These are phyloP conservation scores for Trichoderma gamsii DNA, from an alignment of 495 filamentous ascomycete genomes.

Conservation along the genomic window DNA sequence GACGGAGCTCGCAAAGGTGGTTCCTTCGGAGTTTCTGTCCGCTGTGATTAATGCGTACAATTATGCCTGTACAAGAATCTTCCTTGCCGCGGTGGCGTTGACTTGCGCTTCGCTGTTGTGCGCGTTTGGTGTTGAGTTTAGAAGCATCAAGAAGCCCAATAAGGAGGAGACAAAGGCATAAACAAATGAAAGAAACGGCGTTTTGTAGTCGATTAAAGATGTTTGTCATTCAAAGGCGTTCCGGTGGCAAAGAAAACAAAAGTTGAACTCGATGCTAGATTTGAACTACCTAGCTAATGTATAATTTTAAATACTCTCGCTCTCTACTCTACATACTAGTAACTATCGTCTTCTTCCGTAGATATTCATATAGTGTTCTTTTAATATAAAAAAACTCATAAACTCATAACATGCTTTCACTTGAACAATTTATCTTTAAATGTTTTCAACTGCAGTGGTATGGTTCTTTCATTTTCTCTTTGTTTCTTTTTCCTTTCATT, in stretches of 20 bases:
- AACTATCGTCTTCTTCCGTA: no score
- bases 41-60: constrained; percentile 53
- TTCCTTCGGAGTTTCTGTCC: constrained; percentile 36
- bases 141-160: constrained; percentile 47
- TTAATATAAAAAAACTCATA: no score
- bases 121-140: constrained; percentile 55
- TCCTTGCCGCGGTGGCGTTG: constrained; percentile 48
- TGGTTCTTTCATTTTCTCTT: no score
- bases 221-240: neutral
- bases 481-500: no score
- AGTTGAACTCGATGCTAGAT: neutral
- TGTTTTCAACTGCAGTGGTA: no score
- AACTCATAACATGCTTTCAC: no score
- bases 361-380: no score
- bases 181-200: neutral
- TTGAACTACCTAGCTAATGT: no score
- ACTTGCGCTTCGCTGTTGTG: constrained; percentile 46
- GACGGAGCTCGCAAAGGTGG: constrained; percentile 43
- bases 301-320: no score
- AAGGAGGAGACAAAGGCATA: constrained; percentile 10
- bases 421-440: no score
- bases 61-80: constrained; percentile 47
- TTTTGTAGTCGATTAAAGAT: neutral
- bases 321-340: no score
- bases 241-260: neutral